Base-by-base conservation (phyloP, 2,329 filamentous ascomycete genomes). In the Pseudopithomyces chartarum region DNA sequence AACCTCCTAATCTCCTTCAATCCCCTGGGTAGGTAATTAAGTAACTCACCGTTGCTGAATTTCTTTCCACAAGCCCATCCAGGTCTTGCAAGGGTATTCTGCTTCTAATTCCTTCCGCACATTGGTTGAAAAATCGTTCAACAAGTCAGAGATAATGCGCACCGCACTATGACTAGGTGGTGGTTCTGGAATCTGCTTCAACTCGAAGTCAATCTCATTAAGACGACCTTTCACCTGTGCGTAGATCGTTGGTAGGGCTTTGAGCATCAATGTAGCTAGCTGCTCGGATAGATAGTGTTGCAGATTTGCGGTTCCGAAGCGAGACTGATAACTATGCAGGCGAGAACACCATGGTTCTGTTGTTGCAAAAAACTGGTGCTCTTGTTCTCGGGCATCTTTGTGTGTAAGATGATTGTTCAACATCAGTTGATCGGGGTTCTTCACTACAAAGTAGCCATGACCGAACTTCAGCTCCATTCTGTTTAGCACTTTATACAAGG, bases 361-460 rank as follows among this genome's bases (percentile, higher is more conserved):
- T 0, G 60, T 60, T 0, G 59, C 40, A 57, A 89, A 89, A 64
- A 86, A 88, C 0, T 67, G 7, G 0, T 70, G 57, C 61, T 88
- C 86, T 8, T 80, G 73, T 0, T 61, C 15, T 0, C 85, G 77
- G 0, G 86, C 85, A 6, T 78, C 64, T 0, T 65, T 52, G 54
- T 87, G 81, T 1, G 77, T 76, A 0, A 84, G 68, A 0, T 70
- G 61, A 0, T 73, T 60, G 12, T 82, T 69, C 0, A 84, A 75
- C 0, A 88, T 76, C 0, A 81, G 76, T 48, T 85, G 81, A 0
- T 76, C 78, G 76, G 84, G 83, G 2, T 88, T 87, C 1, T 89
- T 85, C 0, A 88, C 90, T 0, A 93, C 91, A 8, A 88, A 96
- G 67, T 94, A 97, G 0, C 90, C 90, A n/a, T 90, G 81, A 0